These are phyloP conservation scores for Saitozyma podzolica DNA, from an alignment of 768 basidiomycete genomes.

Conservation along the genomic window DNA sequence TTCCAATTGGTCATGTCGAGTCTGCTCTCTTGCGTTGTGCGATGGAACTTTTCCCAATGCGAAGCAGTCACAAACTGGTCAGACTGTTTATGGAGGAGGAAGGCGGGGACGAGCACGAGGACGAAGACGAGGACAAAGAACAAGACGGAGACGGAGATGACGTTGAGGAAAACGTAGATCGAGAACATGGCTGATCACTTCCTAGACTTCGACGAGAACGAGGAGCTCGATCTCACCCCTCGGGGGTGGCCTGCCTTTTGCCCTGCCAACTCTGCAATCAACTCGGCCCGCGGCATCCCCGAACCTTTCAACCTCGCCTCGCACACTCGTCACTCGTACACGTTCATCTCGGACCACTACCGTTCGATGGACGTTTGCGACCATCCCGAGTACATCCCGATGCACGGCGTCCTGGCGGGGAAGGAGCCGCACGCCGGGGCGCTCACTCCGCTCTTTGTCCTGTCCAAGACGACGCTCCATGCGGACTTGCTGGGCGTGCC, in stretches of 20 bases:
- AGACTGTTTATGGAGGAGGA: no score
- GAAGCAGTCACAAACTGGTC: neutral
- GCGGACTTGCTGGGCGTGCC: conserved; percentile 47
- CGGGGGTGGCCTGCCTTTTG: conserved; percentile 33
- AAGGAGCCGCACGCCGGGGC: conserved; percentile 22
- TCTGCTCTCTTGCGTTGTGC: no score
- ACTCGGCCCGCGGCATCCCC: conserved; percentile 4
- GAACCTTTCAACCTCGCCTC: conserved; percentile 4
- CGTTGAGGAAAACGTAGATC: neutral
- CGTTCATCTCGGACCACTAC: conserved; percentile 50
- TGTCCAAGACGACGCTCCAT: conserved; percentile 44
- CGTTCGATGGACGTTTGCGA: conserved; percentile 52
- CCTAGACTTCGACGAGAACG: conserved; percentile 24
- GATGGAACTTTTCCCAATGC: neutral
- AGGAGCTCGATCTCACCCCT: conserved; percentile 27
- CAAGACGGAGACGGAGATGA: no score
- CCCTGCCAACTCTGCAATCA: conserved; percentile 15
- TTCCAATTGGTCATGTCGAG: neutral
- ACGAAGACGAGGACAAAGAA: no score
- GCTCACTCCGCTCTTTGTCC: conserved; percentile 42
- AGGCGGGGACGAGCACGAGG: no score
- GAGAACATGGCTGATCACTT: conserved; percentile 2
- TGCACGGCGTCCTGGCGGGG: conserved; percentile 51
- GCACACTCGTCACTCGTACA: conserved; percentile 12
- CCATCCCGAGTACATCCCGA: conserved; percentile 50